phyloP scores from a whole-genome alignment of 1,284 basidiomycete species.

The Filobasidium uniguttulatum region DNA sequence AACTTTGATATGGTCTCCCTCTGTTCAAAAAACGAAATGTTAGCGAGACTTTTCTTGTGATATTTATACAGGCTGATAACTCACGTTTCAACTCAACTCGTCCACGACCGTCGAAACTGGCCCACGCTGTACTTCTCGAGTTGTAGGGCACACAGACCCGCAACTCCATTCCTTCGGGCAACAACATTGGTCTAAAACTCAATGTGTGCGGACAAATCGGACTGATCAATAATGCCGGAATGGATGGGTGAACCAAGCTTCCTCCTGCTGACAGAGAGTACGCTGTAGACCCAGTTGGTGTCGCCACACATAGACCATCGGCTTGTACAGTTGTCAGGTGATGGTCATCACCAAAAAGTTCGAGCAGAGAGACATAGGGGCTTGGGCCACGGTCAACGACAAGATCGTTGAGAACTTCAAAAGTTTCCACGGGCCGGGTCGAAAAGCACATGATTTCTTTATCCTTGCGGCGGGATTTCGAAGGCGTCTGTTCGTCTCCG shows the following conservation, averaged over 20 bases:
- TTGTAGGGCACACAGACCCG: constrained; percentile 98
- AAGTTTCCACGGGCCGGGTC: constrained; percentile 86
- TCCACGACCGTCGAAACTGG: constrained; percentile 93
- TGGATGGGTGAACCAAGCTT: constrained; percentile 93
- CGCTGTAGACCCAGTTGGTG: constrained; percentile 94
- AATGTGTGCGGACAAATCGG: constrained; percentile 98
- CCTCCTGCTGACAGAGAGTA: constrained; percentile 98
- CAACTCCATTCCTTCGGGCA: constrained; percentile 97
- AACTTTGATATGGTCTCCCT: constrained; percentile 99
- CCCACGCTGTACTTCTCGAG: constrained; percentile 96
- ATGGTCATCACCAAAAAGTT: constrained; percentile 96
- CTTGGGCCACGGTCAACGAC: constrained; percentile 97
- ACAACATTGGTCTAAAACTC: constrained; percentile 94
- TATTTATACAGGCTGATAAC: constrained; percentile 26
- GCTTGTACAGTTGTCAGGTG: constrained; percentile 99
- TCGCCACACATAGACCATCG: constrained; percentile 89
- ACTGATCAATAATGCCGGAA: constrained; percentile 89
- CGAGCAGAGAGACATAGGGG: constrained; percentile 89
- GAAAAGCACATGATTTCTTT: constrained; percentile 97
- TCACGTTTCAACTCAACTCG: constrained; percentile 85
- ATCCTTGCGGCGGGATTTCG: constrained; percentile 48
- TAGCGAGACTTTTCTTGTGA: background rate
- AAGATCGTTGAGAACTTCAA: constrained; percentile 95
- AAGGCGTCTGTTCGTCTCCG: constrained; percentile 26
- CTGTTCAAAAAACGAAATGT: constrained; percentile 38